phyloP scores from a whole-genome alignment of 305 asterid species.

The Fraxinus nigra region DNA sequence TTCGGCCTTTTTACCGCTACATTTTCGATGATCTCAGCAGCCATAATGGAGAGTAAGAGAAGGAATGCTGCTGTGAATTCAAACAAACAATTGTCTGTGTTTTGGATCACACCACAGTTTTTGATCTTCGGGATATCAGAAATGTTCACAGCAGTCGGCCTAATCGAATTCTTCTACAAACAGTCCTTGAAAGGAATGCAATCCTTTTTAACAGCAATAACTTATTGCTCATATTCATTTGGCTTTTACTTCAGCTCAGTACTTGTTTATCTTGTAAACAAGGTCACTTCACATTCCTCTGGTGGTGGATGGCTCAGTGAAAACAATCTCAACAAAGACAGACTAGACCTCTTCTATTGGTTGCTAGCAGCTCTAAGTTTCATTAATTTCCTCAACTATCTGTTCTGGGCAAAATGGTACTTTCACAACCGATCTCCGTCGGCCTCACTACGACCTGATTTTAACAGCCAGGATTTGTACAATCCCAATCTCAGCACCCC shows the following conservation, averaged over 20 bases:
- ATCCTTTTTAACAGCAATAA: conserved; percentile 40
- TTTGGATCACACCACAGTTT: conserved; percentile 41
- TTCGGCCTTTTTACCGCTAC: conserved; percentile 38
- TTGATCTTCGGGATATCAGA: conserved; percentile 42
- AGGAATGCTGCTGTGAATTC: conserved; percentile 23
- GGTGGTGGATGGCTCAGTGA: conserved; percentile 42
- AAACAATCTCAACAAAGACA: conserved; percentile 44
- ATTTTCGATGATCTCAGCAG: conserved; percentile 51
- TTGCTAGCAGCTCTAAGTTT: neutral
- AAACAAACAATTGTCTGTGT: conserved; percentile 27
- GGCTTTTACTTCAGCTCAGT: conserved; percentile 41
- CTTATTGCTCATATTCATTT: conserved; percentile 38
- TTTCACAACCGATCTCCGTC: conserved; percentile 11
- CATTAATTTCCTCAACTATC: neutral
- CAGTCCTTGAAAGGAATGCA: conserved; percentile 43
- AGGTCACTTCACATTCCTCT: conserved; percentile 30
- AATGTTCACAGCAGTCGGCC: conserved; percentile 46
- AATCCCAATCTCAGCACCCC: neutral
- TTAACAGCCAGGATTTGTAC: neutral
- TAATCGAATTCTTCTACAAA: conserved; percentile 43
- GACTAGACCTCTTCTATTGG: conserved; percentile 48
- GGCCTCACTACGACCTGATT: conserved; percentile 16
- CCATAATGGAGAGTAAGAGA: conserved; percentile 41
- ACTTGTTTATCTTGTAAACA: conserved; percentile 37
- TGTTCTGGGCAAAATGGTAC: conserved; percentile 22